A percentile compares a stretch with the other conserved stretches of the same genome.
phyloP scores from a whole-genome alignment of 371 early-diverging fungal species.

The Umbelopsis sp. region DNA sequence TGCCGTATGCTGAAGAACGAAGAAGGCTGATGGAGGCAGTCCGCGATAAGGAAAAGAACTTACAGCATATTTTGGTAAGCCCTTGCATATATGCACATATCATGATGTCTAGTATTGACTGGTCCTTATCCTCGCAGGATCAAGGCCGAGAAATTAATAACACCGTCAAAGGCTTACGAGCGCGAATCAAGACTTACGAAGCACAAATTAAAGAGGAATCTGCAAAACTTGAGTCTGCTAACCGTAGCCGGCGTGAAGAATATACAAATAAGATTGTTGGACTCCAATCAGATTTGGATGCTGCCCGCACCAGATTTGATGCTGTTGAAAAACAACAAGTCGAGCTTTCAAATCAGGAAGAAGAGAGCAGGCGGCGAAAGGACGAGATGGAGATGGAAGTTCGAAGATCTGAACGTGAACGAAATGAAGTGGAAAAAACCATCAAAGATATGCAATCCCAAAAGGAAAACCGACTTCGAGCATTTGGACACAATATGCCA shows the following conservation, averaged over 20 bases:
- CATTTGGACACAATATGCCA: slow-evolving; percentile 75
- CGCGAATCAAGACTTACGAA: slow-evolving; percentile 27
- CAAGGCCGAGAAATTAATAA: slow-evolving; percentile 30
- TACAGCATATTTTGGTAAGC: slow-evolving; percentile 18
- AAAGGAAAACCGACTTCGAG: slow-evolving; percentile 64
- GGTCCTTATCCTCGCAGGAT: slow-evolving; percentile 18
- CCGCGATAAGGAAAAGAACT: slow-evolving; percentile 20
- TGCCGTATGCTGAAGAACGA: slow-evolving; percentile 21
- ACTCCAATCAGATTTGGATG: slow-evolving; percentile 27
- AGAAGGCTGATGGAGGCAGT: slow-evolving; percentile 9
- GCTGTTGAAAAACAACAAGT: slow-evolving; percentile 40
- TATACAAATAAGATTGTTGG: slow-evolving; percentile 27
- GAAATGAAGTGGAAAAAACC: slow-evolving; percentile 14
- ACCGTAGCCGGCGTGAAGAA: slow-evolving; percentile 22
- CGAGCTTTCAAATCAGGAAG: slow-evolving; percentile 31
- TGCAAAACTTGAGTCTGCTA: slow-evolving; percentile 30
- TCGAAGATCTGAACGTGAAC: slow-evolving; percentile 25
- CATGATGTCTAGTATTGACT: too few species aligned
- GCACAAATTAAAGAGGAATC: slow-evolving; percentile 33
- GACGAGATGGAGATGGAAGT: slow-evolving; percentile 30
- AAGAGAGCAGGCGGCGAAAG: slow-evolving; percentile 22
- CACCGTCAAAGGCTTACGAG: slow-evolving; percentile 25
- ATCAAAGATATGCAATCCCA: slow-evolving; percentile 55
- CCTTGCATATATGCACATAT: not conserved
- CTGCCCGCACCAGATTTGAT: slow-evolving; percentile 32